Percentiles rank a stretch among this genome's conserved stretches.
Conservation (phyloP, 2,329 filamentous ascomycete species). For the Cladorrhinum sp. region DNA sequence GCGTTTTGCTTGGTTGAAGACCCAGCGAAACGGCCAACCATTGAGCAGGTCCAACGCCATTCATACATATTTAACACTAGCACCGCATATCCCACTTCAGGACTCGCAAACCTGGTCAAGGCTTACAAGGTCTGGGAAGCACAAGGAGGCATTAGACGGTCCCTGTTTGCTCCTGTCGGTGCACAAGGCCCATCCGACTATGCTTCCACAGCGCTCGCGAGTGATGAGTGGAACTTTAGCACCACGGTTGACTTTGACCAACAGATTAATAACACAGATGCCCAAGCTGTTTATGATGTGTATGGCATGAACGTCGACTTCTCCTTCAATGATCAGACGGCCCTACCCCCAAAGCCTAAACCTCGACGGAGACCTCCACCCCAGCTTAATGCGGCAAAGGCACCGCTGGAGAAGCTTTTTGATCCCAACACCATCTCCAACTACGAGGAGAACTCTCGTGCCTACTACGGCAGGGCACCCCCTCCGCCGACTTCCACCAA, state of each 20-base stretch:
- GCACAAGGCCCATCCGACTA: conserved; percentile 52
- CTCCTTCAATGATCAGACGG: conserved; percentile 44
- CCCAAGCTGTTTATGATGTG: conserved; percentile 56
- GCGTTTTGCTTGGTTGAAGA: conserved; percentile 71
- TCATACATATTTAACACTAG: conserved; percentile 64
- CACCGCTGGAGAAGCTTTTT: conserved; percentile 62
- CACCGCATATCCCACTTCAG: conserved; percentile 60
- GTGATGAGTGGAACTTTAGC: conserved; percentile 67
- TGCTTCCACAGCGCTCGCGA: conserved; percentile 44
- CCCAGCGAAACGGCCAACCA: conserved; percentile 64
- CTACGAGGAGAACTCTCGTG: conserved; percentile 61
- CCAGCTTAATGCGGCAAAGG: conserved; percentile 52
- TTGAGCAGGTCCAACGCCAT: conserved; percentile 67
- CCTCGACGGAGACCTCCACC: conserved; percentile 55
- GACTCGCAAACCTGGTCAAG: conserved; percentile 63
- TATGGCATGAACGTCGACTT: conserved; percentile 58
- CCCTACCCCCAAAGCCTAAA: conserved; percentile 52
- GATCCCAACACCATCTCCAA: conserved; percentile 63
- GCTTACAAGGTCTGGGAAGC: conserved; percentile 75
- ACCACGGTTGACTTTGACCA: conserved; percentile 64
- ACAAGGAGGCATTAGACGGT: conserved; percentile 66
- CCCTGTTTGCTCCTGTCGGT: conserved; percentile 59
- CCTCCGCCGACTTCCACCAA: conserved; percentile 35
- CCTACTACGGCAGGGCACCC: conserved; percentile 54
- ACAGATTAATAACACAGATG: conserved; percentile 52